Conservation (phyloP, 2,329 filamentous ascomycete species). For the Fusarium sp. region DNA sequence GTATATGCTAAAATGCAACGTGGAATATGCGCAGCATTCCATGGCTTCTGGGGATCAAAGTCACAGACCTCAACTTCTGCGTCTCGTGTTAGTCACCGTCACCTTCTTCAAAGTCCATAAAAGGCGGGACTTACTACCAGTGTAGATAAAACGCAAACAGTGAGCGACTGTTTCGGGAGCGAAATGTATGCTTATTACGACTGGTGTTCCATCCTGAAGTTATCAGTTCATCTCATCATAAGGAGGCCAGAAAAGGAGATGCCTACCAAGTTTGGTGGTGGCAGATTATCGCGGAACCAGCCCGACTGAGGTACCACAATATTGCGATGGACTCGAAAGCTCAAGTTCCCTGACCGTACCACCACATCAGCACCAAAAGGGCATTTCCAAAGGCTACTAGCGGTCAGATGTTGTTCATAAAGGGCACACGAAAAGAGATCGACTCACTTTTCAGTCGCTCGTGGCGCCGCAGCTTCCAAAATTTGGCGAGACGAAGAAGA, state of each 20-base stretch:
- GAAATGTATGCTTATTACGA: slow-evolving; percentile 45
- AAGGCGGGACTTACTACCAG: slow-evolving; percentile 47
- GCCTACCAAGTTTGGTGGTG: slow-evolving; percentile 48
- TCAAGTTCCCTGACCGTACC: slow-evolving; percentile 42
- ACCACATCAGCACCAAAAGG: slow-evolving; percentile 54
- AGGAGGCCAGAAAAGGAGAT: too few species aligned
- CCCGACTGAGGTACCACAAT: slow-evolving; percentile 52
- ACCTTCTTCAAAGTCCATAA: too few species aligned
- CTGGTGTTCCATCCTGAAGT: slow-evolving; percentile 48
- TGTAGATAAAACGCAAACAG: slow-evolving; percentile 55
- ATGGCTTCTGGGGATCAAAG: slow-evolving; percentile 39
- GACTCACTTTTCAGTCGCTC: slow-evolving; percentile 47
- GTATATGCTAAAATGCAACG: slow-evolving; percentile 53
- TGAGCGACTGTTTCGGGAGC: slow-evolving; percentile 48
- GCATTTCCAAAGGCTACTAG: slow-evolving; percentile 50
- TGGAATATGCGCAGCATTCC: slow-evolving; percentile 50
- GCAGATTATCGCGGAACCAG: slow-evolving; percentile 54
- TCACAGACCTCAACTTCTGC: slow-evolving; percentile 51
- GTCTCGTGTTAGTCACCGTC: slow-evolving; percentile 5
- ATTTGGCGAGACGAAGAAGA: slow-evolving; percentile 43
- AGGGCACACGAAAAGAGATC: not conserved
- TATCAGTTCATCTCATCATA: slow-evolving; percentile 12
- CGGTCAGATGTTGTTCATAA: slow-evolving; percentile 25
- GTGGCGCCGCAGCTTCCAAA: slow-evolving; percentile 48
- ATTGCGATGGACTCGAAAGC: slow-evolving; percentile 53